These are phyloP conservation scores for Craterostigma plantagineum DNA, from an alignment of 257 asterid genomes.

Conservation along the genomic window DNA sequence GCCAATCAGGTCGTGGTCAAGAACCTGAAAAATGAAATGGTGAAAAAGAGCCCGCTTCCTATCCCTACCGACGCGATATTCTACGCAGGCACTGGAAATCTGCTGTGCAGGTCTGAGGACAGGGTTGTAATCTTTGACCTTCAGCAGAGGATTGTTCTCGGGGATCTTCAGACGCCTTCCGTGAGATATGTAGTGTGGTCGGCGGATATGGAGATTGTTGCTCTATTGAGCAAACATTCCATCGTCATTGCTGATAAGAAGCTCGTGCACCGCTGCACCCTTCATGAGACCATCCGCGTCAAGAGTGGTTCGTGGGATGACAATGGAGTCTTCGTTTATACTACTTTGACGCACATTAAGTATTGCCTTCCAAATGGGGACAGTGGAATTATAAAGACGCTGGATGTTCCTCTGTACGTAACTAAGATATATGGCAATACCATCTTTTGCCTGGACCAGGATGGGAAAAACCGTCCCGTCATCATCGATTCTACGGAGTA, in stretches of 20 bases:
- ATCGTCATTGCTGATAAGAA: conserved; percentile 83
- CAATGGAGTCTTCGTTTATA: conserved; percentile 81
- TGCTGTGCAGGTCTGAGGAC: conserved; percentile 95
- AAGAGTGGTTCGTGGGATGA: conserved; percentile 99
- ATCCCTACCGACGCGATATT: conserved; percentile 76
- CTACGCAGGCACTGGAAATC: conserved; percentile 92
- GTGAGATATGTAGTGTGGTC: conserved; percentile 91
- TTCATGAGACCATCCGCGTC: conserved; percentile 97
- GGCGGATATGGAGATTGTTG: conserved; percentile 84
- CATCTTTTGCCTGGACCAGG: conserved; percentile 91
- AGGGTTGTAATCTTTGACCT: conserved; percentile 80
- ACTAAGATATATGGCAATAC: conserved; percentile 77
- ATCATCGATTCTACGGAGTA: conserved; percentile 88
- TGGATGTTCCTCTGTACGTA: conserved; percentile 80
- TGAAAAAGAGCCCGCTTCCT: conserved; percentile 59
- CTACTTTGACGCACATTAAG: conserved; percentile 86
- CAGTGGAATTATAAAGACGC: conserved; percentile 91
- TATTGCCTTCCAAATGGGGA: conserved; percentile 97
- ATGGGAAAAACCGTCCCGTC: conserved; percentile 82
- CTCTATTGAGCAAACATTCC: conserved; percentile 84
- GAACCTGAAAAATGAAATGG: conserved; percentile 62
- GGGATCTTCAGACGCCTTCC: conserved; percentile 78
- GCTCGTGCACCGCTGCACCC: conserved; percentile 89
- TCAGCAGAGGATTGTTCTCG: conserved; percentile 67
- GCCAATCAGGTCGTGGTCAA: conserved; percentile 64